Evolutionary conservation across 768 basidiomycete species (phyloP).

Genomic region (Podaxis carcinomalis): DNA sequence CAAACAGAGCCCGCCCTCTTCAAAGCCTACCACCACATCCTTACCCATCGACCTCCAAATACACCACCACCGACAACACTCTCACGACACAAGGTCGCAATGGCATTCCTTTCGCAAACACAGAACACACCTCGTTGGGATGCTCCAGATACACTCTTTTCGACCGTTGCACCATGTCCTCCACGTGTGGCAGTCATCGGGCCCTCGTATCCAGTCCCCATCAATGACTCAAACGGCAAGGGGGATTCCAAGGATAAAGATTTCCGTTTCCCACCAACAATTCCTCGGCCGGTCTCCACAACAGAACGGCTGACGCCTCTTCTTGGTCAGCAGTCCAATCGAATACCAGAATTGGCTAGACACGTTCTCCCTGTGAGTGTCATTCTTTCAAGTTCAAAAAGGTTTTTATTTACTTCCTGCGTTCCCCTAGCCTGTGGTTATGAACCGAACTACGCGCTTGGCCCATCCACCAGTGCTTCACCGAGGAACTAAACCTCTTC

Average conservation of each 20-base stretch:
- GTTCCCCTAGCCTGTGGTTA: slow-evolving; percentile 42
- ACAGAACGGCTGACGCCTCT: slow-evolving; percentile 57
- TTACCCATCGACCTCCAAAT: slow-evolving; percentile 61
- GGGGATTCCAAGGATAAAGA: slow-evolving; percentile 41
- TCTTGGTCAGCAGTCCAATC: slow-evolving; percentile 57
- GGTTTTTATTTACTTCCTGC: slow-evolving; percentile 7
- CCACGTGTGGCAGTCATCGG: slow-evolving; percentile 62
- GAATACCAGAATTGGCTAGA: slow-evolving; percentile 64
- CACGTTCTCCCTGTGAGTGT: slow-evolving; percentile 61
- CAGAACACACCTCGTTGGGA: slow-evolving; percentile 65
- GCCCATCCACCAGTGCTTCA: slow-evolving; percentile 61
- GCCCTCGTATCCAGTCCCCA: slow-evolving; percentile 60
- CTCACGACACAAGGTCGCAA: slow-evolving; percentile 69
- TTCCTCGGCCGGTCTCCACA: slow-evolving; percentile 38
- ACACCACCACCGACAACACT: slow-evolving; percentile 48
- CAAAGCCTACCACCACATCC: slow-evolving; percentile 71
- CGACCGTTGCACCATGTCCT: slow-evolving; percentile 49
- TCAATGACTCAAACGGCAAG: slow-evolving; percentile 23
- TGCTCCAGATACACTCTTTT: slow-evolving; percentile 61
- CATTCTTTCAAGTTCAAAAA: neutral
- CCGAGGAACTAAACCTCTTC: slow-evolving; percentile 42
- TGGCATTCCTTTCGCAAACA: slow-evolving; percentile 58
- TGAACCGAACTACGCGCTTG: slow-evolving; percentile 58
- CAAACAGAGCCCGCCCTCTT: slow-evolving; percentile 63
- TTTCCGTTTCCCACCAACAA: slow-evolving; percentile 47